Percentiles rank a stretch among this genome's conserved stretches.
phyloP scores from a whole-genome alignment of 805 yeast genomes.

The Teunomyces funiuensis region DNA sequence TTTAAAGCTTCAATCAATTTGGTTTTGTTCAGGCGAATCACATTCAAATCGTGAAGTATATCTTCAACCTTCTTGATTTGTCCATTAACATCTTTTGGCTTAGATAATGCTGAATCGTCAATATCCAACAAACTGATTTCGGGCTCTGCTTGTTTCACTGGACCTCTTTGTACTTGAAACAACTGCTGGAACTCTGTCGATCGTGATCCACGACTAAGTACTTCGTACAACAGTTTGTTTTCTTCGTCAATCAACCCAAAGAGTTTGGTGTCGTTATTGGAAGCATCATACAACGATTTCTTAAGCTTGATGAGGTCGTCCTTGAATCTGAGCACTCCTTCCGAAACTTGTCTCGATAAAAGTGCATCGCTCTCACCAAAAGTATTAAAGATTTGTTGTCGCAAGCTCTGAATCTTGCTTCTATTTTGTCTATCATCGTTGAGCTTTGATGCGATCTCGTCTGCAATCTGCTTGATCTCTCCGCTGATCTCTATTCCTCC shows the following conservation, averaged over 20 bases:
- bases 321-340: conserved; percentile 27
- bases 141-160: neutral
- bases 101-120: conserved; percentile 45
- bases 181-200: conserved; percentile 39
- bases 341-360: conserved; percentile 12
- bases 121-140: conserved; percentile 64
- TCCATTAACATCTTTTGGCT: conserved; percentile 24
- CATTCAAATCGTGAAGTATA: conserved; percentile 58
- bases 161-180: conserved; percentile 16
- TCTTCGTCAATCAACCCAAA: conserved; percentile 44
- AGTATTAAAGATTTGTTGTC: conserved; percentile 36
- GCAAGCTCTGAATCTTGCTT: conserved; percentile 24
- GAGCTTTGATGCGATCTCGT: conserved; percentile 24
- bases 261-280: conserved; percentile 56
- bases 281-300: conserved; percentile 60
- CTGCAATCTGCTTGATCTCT: conserved; percentile 20
- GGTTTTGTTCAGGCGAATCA: conserved; percentile 62
- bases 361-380: conserved; percentile 35
- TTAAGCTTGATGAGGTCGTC: conserved; percentile 59
- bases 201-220: conserved; percentile 41
- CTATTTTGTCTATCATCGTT: conserved; percentile 38
- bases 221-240: conserved; percentile 22
- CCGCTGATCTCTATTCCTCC: conserved; percentile 28
- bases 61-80: conserved; percentile 54
- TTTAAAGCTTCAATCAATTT: conserved; percentile 66